Evolutionary conservation across 1,284 basidiomycete species (phyloP).

Genomic region (Melanopsichium pennsylvanicum): DNA sequence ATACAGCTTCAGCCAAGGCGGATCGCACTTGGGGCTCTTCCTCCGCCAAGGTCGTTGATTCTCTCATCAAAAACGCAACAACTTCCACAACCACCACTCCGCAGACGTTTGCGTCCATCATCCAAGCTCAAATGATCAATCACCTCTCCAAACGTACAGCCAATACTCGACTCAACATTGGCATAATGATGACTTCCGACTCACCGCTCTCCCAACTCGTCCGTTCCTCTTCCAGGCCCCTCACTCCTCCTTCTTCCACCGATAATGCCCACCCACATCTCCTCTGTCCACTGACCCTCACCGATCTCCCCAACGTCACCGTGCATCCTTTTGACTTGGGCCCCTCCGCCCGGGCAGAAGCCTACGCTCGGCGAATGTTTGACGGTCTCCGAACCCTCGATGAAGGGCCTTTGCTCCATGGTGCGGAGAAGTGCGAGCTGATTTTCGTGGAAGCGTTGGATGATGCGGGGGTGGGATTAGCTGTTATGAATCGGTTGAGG

Average conservation of each 20-base stretch:
- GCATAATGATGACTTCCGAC: constrained; percentile 46
- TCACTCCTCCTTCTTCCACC: neutral
- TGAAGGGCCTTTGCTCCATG: constrained; percentile 32
- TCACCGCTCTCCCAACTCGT: constrained; percentile 22
- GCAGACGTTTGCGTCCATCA: constrained; percentile 17
- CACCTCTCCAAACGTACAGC: neutral
- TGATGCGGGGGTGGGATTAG: constrained; percentile 85
- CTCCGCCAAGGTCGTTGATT: constrained; percentile 15
- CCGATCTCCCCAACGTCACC: constrained; percentile 5
- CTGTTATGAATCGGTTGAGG: constrained; percentile 95
- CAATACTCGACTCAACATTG: constrained; percentile 16
- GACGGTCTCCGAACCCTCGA: constrained; percentile 87
- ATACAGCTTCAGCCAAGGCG: neutral
- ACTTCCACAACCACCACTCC: neutral
- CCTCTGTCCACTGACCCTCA: constrained; percentile 1
- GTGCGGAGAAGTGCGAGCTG: constrained; percentile 72
- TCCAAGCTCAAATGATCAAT: constrained; percentile 19
- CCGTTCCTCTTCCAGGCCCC: neutral
- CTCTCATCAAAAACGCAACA: constrained; percentile 5
- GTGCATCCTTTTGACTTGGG: constrained; percentile 72
- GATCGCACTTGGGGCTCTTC: neutral
- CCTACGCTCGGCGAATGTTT: constrained; percentile 83
- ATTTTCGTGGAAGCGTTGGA: constrained; percentile 88
- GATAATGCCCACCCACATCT: constrained; percentile 15
- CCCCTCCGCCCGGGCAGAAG: constrained; percentile 71